Evolutionary conservation across 2,329 filamentous ascomycete genomes (phyloP), one percentile per base, ranked within the genome.

Genomic region (Aspergillus sp.): DNA sequence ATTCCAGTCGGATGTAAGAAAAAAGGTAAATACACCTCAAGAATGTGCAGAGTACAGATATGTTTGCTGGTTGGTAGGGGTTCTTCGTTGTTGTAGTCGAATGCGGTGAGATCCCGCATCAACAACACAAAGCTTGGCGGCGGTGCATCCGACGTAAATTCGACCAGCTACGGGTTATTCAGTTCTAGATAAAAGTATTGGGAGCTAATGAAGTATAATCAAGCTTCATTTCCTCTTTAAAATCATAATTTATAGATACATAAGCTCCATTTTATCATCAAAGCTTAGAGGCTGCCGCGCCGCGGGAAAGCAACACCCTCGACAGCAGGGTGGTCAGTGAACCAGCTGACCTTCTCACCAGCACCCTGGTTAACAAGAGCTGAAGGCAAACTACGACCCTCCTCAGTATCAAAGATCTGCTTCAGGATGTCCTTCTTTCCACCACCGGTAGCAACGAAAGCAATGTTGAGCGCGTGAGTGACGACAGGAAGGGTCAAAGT

Each of bases 371-470:
- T 98, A 61, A 98, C 85, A 55, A 97, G 75, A 1, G 88, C 83
- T 65, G 90, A 95, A 1, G 93, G 93, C 50, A 97, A 75, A 32
- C 81, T 83, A 38, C 76, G 71, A 7, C 84, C 83, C 56, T 86
- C 85, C 55, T 88, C 83, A 0, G 73, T 75, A 67, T 93, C 88
- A 64, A 98, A 95, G 58, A 97, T 96, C 64, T 87, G 76, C 79
- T 89, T 93, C 80, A 97, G 78, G 46, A 97, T 85, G 2, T 87
- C 88, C 78, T 88, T 88, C 82, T 98, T 98, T 45, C 84, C 86
- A 2, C 66, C 86, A 7, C 93, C 93, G 1, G 90, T 96, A 10
- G 90, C 90, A 38, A 98, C 85, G 64, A 97, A 98, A 41, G 84
- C 91, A 57, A 97, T 84, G 70, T 84, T 88, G 53, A 90, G 77